Base-by-base conservation (phyloP, 139 green algal species). In the Pseudopediastrum boryanum region DNA sequence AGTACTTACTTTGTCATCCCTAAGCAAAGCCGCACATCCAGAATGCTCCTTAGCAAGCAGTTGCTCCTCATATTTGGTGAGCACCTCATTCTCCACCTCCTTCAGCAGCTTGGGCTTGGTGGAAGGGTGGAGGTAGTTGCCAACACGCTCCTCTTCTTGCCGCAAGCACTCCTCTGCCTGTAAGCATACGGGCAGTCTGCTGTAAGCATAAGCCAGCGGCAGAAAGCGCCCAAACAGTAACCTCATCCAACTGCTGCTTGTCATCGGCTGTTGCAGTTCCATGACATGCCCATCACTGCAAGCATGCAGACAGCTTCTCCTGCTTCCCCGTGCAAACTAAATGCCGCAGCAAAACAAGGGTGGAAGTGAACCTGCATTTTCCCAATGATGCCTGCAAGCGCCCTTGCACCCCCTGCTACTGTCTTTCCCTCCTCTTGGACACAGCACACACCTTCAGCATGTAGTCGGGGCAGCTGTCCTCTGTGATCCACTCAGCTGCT, bases 1-100 rank as follows among this genome's bases (percentile, higher is more conserved):
- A n/a, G n/a, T n/a, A n/a, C n/a, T n/a, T n/a, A 89, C 92, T 90
- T 98, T 98, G 86, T 98, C 96, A 81, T 99, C 95, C n/a, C 87
- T 74, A 21, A 99, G 86, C 66, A 99, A 88, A 36, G 91, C 93
- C 31, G 88, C 81, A 46, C 85, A 94, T 38, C 97, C 97, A 38
- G 86, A 94, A 71, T 96, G 79, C 83, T 99, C 96, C 88, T 99
- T 99, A 76, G 97, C 91, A 43, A 99, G 84, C 79, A 99, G 92
- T 50, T 90, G 70, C 39, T 76, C 79, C 88, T 98, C 87, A 80
- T 98, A 90, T 66, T 92, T 86, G 19, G 82, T 77, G 52, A 99
- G 89, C 78, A 99, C 67, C 87, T 99, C 92, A 1, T 73, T 85
- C 85, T 99, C 93, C 51, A 97, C 93, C 78, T 91, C 84, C 63